phyloP scores from a whole-genome alignment of 805 yeast species.

The Kodamaea leandrae region DNA sequence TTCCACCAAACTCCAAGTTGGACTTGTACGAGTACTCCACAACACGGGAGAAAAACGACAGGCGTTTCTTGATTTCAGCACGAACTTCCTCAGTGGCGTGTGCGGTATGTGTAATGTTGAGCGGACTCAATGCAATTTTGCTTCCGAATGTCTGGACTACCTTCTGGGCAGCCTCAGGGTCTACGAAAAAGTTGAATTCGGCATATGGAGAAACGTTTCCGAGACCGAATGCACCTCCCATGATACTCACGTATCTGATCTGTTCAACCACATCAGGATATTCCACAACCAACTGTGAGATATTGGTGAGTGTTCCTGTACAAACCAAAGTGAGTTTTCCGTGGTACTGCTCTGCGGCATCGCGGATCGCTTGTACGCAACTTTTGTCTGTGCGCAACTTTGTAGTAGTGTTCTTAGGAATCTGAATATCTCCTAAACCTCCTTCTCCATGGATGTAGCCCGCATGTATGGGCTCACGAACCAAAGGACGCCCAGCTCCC shows the following conservation, averaged over 20 bases:
- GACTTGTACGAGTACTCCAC: conserved; percentile 7
- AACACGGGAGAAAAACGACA: conserved; percentile 6
- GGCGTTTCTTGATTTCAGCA: conserved; percentile 18
- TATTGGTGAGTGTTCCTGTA: conserved; percentile 76
- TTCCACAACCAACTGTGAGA: conserved; percentile 52
- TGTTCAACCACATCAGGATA: conserved; percentile 49
- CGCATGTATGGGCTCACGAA: conserved; percentile 49
- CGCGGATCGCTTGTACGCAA: conserved; percentile 36
- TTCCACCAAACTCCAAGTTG: conserved; percentile 6
- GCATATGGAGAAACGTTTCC: conserved; percentile 55
- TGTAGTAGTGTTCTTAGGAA: conserved; percentile 51
- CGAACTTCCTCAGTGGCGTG: conserved; percentile 39
- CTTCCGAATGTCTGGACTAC: conserved; percentile 51
- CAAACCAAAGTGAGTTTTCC: conserved; percentile 62
- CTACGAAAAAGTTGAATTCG: conserved; percentile 75
- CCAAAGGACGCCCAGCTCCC: conserved; percentile 62
- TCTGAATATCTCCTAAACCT: conserved; percentile 73
- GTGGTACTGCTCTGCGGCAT: conserved; percentile 42
- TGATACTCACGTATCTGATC: conserved; percentile 57
- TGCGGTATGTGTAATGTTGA: conserved; percentile 69
- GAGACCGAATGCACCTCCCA: conserved; percentile 70
- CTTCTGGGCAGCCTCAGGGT: conserved; percentile 69
- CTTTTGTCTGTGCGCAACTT: conserved; percentile 19
- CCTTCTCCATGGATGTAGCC: conserved; percentile 67
- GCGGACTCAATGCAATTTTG: conserved; percentile 56